Percentiles rank a stretch among this genome's conserved stretches.
phyloP scores from a whole-genome alignment of 306 rosid species.

The Bauhinia variegata region DNA sequence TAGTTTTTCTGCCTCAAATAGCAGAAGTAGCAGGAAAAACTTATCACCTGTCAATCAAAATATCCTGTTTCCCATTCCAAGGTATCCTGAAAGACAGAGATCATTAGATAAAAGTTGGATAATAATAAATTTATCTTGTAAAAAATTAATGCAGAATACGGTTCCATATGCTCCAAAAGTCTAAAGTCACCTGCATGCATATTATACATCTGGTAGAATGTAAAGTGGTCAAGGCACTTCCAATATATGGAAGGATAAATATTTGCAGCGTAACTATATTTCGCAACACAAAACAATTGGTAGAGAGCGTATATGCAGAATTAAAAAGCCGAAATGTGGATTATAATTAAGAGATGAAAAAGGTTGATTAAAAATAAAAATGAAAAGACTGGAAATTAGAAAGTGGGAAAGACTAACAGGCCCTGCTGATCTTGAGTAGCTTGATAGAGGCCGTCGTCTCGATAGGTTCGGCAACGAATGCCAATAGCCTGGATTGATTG shows the following conservation, averaged over 20 bases:
- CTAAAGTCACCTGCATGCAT: too few relatives aligned
- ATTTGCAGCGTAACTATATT: background rate
- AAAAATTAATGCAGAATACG: conserved; percentile 2
- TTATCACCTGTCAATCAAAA: conserved; percentile 80
- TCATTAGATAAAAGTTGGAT: background rate
- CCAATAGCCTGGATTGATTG: conserved; percentile 82
- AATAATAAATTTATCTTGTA: background rate
- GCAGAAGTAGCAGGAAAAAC: background rate
- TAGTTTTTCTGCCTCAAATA: background rate
- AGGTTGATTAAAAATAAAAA: background rate
- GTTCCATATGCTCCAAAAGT: too few relatives aligned
- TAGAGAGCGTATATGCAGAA: background rate
- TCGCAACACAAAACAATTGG: background rate
- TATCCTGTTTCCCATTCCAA: conserved; percentile 95
- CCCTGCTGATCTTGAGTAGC: conserved; percentile 97
- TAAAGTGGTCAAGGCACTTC: too few relatives aligned
- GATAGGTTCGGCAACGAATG: conserved; percentile 74
- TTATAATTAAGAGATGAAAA: background rate
- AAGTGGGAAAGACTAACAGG: conserved; percentile 57
- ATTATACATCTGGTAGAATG: too few relatives aligned
- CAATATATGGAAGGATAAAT: too few relatives aligned
- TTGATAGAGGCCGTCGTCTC: conserved; percentile 92
- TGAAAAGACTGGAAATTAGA: background rate
- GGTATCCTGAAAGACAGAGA: conserved; percentile 73
- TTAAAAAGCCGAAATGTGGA: too few relatives aligned